phyloP scores from a whole-genome alignment of 139 green algal species.

The Coccomyxa sp. region DNA sequence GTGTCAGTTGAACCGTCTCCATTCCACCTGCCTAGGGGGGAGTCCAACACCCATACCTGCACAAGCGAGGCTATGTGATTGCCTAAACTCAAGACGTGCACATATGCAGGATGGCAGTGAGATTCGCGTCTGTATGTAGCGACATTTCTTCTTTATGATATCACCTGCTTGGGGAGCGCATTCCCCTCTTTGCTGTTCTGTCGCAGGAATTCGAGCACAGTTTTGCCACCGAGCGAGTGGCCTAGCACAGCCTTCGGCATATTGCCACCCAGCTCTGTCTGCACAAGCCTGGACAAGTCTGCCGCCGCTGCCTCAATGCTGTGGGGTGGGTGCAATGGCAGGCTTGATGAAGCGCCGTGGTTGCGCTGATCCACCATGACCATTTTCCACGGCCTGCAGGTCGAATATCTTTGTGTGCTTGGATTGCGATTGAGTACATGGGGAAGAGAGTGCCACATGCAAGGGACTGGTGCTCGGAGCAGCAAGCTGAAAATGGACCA shows the following conservation, averaged over 20 bases:
- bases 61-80: slow-evolving; percentile 1
- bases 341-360: slow-evolving; percentile 46
- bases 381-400: slow-evolving; percentile 32
- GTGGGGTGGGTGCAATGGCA: slow-evolving; percentile 56
- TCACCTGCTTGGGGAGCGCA: slow-evolving; percentile 7
- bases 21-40: slow-evolving; percentile 40
- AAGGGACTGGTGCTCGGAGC: neutral
- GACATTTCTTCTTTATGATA: no score
- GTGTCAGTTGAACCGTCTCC: slow-evolving; percentile 22
- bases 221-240: slow-evolving; percentile 80
- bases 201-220: slow-evolving; percentile 50
- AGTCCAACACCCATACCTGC: slow-evolving; percentile 76
- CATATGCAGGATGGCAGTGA: no score
- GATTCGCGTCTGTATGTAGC: no score
- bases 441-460: no score
- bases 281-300: slow-evolving; percentile 56
- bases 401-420: neutral
- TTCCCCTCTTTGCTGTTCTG: slow-evolving; percentile 10
- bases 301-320: slow-evolving; percentile 53
- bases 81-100: neutral
- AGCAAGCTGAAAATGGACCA: neutral
- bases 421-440: neutral
- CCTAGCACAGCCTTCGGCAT: slow-evolving; percentile 45
- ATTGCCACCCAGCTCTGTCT: slow-evolving; percentile 13
- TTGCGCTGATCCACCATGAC: slow-evolving; percentile 68